Evolutionary conservation across 305 asterid species (phyloP).

Genomic region (Solanum hybrid): DNA sequence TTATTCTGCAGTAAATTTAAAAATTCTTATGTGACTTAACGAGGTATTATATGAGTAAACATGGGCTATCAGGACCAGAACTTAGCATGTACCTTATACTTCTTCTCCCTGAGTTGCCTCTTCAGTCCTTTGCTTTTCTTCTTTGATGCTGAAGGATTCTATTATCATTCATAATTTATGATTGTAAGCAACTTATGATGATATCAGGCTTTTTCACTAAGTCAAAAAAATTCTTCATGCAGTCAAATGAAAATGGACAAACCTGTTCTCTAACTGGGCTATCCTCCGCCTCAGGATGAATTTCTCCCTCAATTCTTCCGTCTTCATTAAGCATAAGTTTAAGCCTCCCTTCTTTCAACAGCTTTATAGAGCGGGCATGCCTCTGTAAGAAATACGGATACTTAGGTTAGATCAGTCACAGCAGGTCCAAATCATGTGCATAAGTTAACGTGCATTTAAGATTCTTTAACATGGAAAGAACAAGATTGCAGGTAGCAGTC

Average conservation of each 20-base stretch:
- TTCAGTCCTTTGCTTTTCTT: conserved; percentile 37
- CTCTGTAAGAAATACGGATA: conserved; percentile 34
- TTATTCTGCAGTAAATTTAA: conserved; percentile 19
- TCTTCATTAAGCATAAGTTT: conserved; percentile 59
- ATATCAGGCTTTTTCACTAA: conserved; percentile 3
- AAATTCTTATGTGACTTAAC: conserved; percentile 2
- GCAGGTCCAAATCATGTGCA: not conserved
- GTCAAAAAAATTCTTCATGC: not conserved
- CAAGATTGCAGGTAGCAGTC: not conserved
- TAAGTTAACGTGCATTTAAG: not conserved
- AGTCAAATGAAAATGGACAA: conserved; percentile 12
- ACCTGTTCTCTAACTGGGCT: conserved; percentile 30
- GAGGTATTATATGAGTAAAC: not conserved
- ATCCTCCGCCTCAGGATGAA: conserved; percentile 18
- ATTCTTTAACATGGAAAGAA: not conserved
- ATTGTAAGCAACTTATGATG: not conserved
- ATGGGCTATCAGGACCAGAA: not conserved
- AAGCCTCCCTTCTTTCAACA: conserved; percentile 82
- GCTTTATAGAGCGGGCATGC: conserved; percentile 82
- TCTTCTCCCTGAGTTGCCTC: conserved; percentile 28
- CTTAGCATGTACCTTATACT: conserved; percentile 35
- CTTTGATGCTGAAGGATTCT: conserved; percentile 27
- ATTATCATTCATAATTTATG: not conserved
- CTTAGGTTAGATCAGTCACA: not conserved
- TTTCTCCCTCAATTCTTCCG: conserved; percentile 60